Evolutionary conservation across 2,329 filamentous ascomycete genomes (phyloP).

Genomic region (Thielaviopsis euricoi): DNA sequence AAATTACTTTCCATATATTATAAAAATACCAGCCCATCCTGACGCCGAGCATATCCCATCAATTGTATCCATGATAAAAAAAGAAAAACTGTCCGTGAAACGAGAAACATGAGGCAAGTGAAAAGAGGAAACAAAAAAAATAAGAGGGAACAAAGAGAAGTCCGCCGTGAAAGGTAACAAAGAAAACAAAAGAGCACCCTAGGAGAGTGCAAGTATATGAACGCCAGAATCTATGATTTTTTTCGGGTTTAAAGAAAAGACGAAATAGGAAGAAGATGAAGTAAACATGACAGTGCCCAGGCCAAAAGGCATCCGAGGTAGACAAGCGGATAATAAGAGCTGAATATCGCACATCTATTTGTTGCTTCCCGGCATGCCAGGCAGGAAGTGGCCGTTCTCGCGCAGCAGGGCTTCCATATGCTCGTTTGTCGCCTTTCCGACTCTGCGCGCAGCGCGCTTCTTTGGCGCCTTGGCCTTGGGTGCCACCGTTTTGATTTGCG

Average conservation of each 20-base stretch:
- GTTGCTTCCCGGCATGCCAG: slow-evolving; percentile 7
- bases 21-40: no score
- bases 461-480: slow-evolving; percentile 57
- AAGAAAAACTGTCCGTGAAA: no score
- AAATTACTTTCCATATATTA: no score
- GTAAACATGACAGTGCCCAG: not conserved
- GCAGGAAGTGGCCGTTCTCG: slow-evolving; percentile 38
- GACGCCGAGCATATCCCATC: no score
- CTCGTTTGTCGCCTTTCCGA: slow-evolving; percentile 70
- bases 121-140: no score
- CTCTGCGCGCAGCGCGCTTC: slow-evolving; percentile 47
- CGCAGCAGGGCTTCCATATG: slow-evolving; percentile 74
- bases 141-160: not conserved
- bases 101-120: no score
- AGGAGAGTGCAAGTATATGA: not conserved
- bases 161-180: not conserved
- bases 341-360: not conserved
- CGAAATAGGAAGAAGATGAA: not conserved
- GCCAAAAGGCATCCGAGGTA: not conserved
- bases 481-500: slow-evolving; percentile 22
- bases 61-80: no score
- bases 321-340: not conserved
- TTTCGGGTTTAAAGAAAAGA: not conserved
- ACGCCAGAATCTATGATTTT: not conserved
- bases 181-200: not conserved